Evolutionary conservation across 306 rosid genomes (phyloP).

Genomic region (Medicago lupulina): DNA sequence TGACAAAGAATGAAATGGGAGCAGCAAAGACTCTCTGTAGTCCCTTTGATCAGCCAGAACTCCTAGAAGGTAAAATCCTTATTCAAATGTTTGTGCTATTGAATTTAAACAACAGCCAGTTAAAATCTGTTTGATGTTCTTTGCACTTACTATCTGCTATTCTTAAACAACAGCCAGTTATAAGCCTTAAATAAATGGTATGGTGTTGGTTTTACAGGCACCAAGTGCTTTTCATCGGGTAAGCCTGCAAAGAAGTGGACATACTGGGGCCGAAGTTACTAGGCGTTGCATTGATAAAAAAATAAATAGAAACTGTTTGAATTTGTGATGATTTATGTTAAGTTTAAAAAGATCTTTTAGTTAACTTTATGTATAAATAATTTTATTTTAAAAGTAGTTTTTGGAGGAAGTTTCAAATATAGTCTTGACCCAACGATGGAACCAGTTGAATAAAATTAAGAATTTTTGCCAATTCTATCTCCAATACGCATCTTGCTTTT

Average conservation of each 20-base stretch:
- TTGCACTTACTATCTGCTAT: constrained; percentile 2
- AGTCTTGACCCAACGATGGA: too few relatives aligned
- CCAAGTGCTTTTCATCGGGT: constrained; percentile 83
- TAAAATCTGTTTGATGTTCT: not conserved
- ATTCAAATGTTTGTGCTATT: not conserved
- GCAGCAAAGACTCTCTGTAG: constrained; percentile 78
- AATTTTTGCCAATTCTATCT: too few relatives aligned
- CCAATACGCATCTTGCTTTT: too few relatives aligned
- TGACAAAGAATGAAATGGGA: constrained; percentile 90
- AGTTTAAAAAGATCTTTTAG: not conserved
- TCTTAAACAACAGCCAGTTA: too few relatives aligned
- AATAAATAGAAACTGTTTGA: not conserved
- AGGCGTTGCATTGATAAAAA: constrained; percentile 12
- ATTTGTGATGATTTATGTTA: not conserved
- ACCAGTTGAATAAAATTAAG: too few relatives aligned
- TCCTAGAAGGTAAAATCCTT: constrained; percentile 75
- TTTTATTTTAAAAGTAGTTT: not conserved
- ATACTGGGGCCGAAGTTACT: constrained; percentile 94
- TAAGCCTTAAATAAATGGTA: not conserved
- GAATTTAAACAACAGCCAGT: not conserved
- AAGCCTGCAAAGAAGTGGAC: constrained; percentile 88
- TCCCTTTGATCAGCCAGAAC: constrained; percentile 91
- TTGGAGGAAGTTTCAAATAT: not conserved
- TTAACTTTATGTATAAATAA: not conserved
- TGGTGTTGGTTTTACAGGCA: constrained; percentile 53